Evolutionary conservation across 2,329 filamentous ascomycete genomes (phyloP).

Genomic region (Neofusicoccum parvum): DNA sequence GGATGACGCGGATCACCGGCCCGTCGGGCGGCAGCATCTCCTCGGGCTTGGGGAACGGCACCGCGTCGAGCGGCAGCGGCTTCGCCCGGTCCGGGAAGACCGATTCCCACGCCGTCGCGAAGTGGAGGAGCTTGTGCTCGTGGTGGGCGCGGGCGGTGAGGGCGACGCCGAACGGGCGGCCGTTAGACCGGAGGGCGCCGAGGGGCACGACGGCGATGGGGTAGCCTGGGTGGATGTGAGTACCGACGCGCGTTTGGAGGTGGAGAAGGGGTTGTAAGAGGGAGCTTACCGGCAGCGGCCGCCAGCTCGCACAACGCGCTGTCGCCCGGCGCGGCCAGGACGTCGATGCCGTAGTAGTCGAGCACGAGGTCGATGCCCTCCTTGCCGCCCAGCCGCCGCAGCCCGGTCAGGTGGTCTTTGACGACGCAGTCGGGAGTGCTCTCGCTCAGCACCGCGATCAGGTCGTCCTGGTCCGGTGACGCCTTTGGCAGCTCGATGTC

Average conservation of each 20-base stretch:
- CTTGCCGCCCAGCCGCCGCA: slow-evolving; percentile 33
- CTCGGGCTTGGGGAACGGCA: slow-evolving; percentile 31
- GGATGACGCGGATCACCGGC: slow-evolving; percentile 20
- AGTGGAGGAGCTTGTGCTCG: slow-evolving; percentile 37
- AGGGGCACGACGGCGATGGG: slow-evolving; percentile 39
- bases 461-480: slow-evolving; percentile 39
- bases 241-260: too few relatives aligned
- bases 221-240: slow-evolving; percentile 28
- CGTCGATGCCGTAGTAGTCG: slow-evolving; percentile 32
- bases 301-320: slow-evolving; percentile 38
- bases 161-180: slow-evolving; percentile 39
- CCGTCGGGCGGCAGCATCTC: slow-evolving; percentile 29
- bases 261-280: background rate
- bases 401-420: slow-evolving; percentile 31
- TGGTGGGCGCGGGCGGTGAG: slow-evolving; percentile 35
- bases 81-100: slow-evolving; percentile 34
- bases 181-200: slow-evolving; percentile 37
- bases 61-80: slow-evolving; percentile 34
- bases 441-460: slow-evolving; percentile 36
- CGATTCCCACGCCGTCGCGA: slow-evolving; percentile 39
- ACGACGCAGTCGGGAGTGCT: slow-evolving; percentile 19
- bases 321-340: slow-evolving; percentile 38
- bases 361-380: slow-evolving; percentile 38
- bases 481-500: slow-evolving; percentile 35
- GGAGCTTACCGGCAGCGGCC: slow-evolving; percentile 31